Evolutionary conservation across 352 stramenopile genomes (phyloP), one percentile per base, ranked within the genome.

Genomic region (Phytophthora meadii): DNA sequence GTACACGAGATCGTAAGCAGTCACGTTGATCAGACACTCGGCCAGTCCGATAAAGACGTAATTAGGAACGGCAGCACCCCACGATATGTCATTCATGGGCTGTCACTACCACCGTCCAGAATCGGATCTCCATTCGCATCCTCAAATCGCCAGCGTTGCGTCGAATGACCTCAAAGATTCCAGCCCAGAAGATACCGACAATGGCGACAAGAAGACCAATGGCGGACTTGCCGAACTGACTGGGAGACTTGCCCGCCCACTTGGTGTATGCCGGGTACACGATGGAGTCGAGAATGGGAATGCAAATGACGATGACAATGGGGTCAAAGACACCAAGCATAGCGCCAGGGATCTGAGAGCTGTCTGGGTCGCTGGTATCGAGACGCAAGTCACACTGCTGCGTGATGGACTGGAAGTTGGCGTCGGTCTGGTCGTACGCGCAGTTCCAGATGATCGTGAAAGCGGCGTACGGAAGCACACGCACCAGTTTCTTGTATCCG

Each of bases 381-480:
- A 82, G 74, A 51, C 82, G 82, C 51, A 88, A 48, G 54, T 91
- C 82, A 37, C 70, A 82, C 64, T 91, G 82, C 62, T 91, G 82
- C 9, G 79, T 83, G 65, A 91, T 89, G 14, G 77, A 74, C 69
- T 91, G 70, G 27, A 30, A 30, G 27, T 30, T 30, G 27, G 74
- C 82, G 42, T 88, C 77, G 0, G 70, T 82, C 62, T 91, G 82
- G 64, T 91, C 79, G 56, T 91, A 87, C 5, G 71, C 74, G 19
- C 73, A 83, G 4, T 87, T 48, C 82, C 82, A 90, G 19, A 88
- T 82, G 42, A 88, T 84, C 1, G 70, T 88, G 61, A 87, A 87
- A 0, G 77, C 64, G 8, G 78, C 63, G 53, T 82, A 87, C 14
- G 81, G 81, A 0, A 89, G 54, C 8, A 86, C 68, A 14, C 78